Evolutionary conservation across 192 early-diverging fungal genomes (phyloP), one percentile per base, ranked within the genome.

Genomic region (Backusella westeae): DNA sequence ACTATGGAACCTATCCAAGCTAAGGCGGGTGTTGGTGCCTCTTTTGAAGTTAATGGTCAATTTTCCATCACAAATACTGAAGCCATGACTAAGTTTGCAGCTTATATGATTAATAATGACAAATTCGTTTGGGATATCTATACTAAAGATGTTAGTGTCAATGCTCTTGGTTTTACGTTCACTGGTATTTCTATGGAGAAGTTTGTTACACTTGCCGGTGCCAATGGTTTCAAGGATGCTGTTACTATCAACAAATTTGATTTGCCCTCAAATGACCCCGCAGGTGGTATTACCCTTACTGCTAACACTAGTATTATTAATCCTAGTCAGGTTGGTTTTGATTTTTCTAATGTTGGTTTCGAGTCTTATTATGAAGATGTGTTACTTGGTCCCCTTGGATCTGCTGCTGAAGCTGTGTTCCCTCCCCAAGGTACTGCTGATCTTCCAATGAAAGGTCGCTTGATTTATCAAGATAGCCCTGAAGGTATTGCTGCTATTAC

Each of bases 261-360:
- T 75, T 73, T 89, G 29, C 88, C 88, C 29, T 77, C 79, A 26
- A 86, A 89, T 68, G 86, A 87, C 66, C 79, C 86, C 66, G 75
- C 75, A 10, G 93, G 88, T 65, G 91, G 86, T 72, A 92, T 93
- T 78, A 88, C 83, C 65, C 85, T 93, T 73, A 71, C 73, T 36
- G 89, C 91, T 77, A 85, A 85, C 23, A 93, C 89, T 44, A 88
- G 85, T 59, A 82, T 89, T 67, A 88, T 86, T 34, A 91, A 89
- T 80, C 89, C 90, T 21, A 89, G 81, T 34, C 83, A 82, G 53
- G 75, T 89, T 46, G 87, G 86, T 53, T 79, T 91, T 59, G 77
- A 77, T n/a, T 77, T 91, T 23, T 79, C 83, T 56, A 80, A 77
- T 70, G 78, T 89, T 76, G 78, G 79, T 17, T 85, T 89, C 59